Conservation (phyloP, 306 rosid genomes). For the Crataegus laevigata region DNA sequence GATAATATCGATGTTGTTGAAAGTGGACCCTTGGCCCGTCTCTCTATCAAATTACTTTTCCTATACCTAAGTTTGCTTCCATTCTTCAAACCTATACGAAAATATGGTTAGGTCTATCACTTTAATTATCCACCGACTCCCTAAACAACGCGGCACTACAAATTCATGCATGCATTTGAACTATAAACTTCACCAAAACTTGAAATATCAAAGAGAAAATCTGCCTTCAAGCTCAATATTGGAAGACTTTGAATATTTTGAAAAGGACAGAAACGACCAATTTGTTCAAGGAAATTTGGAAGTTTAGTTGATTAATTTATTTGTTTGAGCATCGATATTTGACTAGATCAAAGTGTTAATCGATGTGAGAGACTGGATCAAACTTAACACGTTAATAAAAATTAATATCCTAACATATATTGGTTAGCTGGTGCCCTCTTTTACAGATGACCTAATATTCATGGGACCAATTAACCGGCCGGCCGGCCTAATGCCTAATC, state of each 20-base stretch:
- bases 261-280: not conserved
- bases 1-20: too few relatives aligned
- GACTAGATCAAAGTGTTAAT: not conserved
- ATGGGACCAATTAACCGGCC: not conserved
- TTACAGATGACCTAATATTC: not conserved
- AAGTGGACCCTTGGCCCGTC: too few relatives aligned
- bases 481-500: conserved; percentile 56
- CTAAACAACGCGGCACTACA: conserved; percentile 21
- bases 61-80: not conserved
- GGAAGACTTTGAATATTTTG: not conserved
- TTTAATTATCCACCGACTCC: conserved; percentile 30
- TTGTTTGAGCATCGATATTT: not conserved
- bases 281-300: not conserved
- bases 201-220: not conserved
- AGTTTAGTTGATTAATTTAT: not conserved
- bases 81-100: conserved; percentile 1
- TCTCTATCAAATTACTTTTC: too few relatives aligned
- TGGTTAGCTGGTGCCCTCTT: not conserved
- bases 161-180: conserved; percentile 18
- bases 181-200: not conserved
- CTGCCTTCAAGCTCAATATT: not conserved
- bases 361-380: not conserved
- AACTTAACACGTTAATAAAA: not conserved
- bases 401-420: too few relatives aligned
- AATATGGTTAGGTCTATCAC: conserved; percentile 1